A percentile compares a stretch with the other conserved stretches of the same genome.
Evolutionary conservation across 371 early-diverging fungal species (phyloP).

Genomic region (Choanephora cucurbitarum): DNA sequence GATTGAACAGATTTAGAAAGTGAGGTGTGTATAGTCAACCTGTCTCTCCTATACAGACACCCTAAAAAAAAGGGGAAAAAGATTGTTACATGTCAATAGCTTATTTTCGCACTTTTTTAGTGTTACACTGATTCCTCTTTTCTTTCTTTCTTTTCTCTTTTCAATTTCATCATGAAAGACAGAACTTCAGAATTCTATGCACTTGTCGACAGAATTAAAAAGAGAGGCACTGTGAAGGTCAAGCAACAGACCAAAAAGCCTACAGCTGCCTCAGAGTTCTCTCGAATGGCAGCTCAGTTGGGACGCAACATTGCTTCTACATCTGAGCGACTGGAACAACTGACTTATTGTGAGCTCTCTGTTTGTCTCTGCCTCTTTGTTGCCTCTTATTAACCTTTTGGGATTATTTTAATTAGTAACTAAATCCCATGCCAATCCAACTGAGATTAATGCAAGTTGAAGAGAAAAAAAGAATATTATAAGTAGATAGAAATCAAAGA

Average conservation of each 20-base stretch:
- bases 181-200: conserved; percentile 52
- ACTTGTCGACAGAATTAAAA: conserved; percentile 43
- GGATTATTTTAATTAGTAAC: too few species aligned
- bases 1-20: too few species aligned
- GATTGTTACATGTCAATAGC: too few species aligned
- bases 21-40: too few species aligned
- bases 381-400: too few species aligned
- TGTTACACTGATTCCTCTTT: too few species aligned
- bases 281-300: conserved; percentile 59
- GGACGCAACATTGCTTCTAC: conserved; percentile 59
- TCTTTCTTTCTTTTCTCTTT: not conserved
- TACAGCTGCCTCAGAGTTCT: conserved; percentile 51
- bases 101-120: too few species aligned
- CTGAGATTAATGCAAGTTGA: conserved; percentile 63
- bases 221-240: conserved; percentile 20
- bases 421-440: conserved; percentile 66
- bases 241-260: conserved; percentile 3
- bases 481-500: not conserved
- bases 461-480: not conserved
- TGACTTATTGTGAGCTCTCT: conserved; percentile 62
- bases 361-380: too few species aligned
- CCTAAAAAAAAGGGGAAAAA: too few species aligned
- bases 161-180: conserved; percentile 36
- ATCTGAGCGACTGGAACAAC: conserved; percentile 62
- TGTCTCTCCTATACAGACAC: too few species aligned